phyloP scores from a whole-genome alignment of 2,329 filamentous ascomycete species.

The Cytospora mali region DNA sequence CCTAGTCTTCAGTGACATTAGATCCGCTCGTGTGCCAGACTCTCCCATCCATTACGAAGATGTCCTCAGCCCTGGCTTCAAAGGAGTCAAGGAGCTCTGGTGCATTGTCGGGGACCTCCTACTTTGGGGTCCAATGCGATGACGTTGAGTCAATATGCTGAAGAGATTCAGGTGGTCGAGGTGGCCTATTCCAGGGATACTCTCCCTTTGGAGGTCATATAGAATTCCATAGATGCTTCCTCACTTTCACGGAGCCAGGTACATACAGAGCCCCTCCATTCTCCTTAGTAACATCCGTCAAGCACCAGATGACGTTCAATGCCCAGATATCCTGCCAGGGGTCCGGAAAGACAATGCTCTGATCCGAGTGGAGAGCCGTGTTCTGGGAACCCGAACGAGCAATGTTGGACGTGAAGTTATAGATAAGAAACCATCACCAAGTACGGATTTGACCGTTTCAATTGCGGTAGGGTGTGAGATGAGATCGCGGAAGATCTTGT shows the following conservation, averaged over 20 bases:
- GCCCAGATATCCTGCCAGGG: conserved; percentile 35
- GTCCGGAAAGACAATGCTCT: conserved; percentile 38
- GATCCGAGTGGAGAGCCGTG: conserved; percentile 40
- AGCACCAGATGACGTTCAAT: conserved; percentile 38
- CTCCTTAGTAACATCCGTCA: conserved; percentile 36
- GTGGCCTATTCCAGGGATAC: neutral
- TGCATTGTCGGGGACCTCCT: conserved; percentile 32
- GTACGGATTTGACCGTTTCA: conserved; percentile 33
- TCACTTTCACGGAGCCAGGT: conserved; percentile 28
- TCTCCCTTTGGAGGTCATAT: no score
- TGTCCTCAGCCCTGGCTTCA: conserved; percentile 38
- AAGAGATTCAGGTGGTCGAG: neutral
- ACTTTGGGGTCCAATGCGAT: conserved; percentile 9
- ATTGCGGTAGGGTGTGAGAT: conserved; percentile 27
- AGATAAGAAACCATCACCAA: conserved; percentile 38
- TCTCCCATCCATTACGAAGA: conserved; percentile 39
- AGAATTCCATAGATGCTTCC: no score
- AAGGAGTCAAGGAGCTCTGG: conserved; percentile 36
- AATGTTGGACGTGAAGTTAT: conserved; percentile 42
- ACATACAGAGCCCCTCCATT: conserved; percentile 36
- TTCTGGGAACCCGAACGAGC: conserved; percentile 37
- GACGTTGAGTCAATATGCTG: fast-evolving
- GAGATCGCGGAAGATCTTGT: conserved; percentile 29
- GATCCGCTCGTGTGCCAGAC: conserved; percentile 40
- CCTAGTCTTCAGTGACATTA: conserved; percentile 37